Base-by-base conservation (phyloP, 2,329 filamentous ascomycete genomes). In the Xylariales sp. region DNA sequence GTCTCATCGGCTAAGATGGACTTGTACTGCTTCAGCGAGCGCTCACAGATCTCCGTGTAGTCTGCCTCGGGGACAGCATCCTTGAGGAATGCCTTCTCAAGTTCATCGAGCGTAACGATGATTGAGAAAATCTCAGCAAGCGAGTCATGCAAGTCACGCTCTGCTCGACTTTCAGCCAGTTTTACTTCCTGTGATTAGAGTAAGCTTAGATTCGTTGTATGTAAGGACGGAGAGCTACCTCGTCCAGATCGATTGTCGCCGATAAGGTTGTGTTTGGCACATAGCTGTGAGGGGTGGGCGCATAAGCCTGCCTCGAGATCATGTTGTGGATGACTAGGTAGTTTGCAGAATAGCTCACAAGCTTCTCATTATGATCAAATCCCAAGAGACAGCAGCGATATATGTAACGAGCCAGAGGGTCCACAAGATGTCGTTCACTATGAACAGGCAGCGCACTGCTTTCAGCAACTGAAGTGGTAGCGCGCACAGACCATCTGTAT, bases 61-160 rank as follows among this genome's bases (percentile, higher is more conserved):
- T 96, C 91, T 39, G 76, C 75, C 65, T 97, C 93, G 5, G 86
- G 80, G 38, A 98, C 84, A 16, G 89, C 91, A 71, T 98, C 93
- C 59, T 95, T 94, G 28, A 98, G 78, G 59, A 95, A 98, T 1
- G 91, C 94, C 63, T 94, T 95, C 58, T 98, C 93, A 2, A 98
- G 78, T 49, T 94, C 89, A 60, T 98, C 93, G 3, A 98, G 73
- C 0, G 93, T 97, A 47, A 96, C 79, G 27, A 98, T 91, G 51
- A 98, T 97, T 67, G 90, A 95, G 66, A 97, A 98, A 18, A 98
- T 83, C 65, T 98, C 93, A 42, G 91, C 93, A 11, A 98, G 80
- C 1, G 93, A 97, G 59, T 97, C 93, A 62, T 96, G 88, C 1
- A 97, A 74, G 60, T 98, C 90, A 46, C 91, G 84, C 67, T 97